Evolutionary conservation across 139 green algal species (phyloP).

Genomic region (Klebsormidium nitens): DNA sequence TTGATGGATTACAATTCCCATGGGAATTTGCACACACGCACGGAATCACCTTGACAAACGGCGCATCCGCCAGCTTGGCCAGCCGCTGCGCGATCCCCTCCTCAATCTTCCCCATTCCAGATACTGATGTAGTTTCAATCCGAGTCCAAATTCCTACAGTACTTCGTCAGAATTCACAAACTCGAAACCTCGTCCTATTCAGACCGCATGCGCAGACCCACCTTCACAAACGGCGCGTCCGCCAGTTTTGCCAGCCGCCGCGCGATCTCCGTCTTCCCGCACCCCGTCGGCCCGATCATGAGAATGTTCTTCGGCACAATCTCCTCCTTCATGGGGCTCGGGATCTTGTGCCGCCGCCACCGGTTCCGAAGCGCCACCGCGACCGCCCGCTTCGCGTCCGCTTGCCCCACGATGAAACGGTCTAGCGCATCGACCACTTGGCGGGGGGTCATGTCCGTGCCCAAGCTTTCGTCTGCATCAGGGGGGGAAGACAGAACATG

Average conservation of each 20-base stretch:
- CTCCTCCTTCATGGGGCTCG: slow-evolving; percentile 61
- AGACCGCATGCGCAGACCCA: background rate
- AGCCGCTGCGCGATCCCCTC: background rate
- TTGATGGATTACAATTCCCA: no score
- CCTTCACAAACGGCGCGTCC: slow-evolving; percentile 94
- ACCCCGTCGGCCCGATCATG: slow-evolving; percentile 88
- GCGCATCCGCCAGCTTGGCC: background rate
- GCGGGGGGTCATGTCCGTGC: slow-evolving; percentile 56
- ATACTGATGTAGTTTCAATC: no score
- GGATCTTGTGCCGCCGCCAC: slow-evolving; percentile 79
- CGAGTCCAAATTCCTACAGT: no score
- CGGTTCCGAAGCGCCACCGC: slow-evolving; percentile 88
- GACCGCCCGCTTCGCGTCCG: slow-evolving; percentile 84
- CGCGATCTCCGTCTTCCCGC: slow-evolving; percentile 95
- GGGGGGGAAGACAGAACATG: no score
- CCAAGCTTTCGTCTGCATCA: no score
- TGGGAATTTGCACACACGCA: no score
- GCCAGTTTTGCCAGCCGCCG: slow-evolving; percentile 85
- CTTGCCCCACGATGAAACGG: slow-evolving; percentile 81
- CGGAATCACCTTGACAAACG: slow-evolving; percentile 1
- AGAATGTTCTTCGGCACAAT: slow-evolving; percentile 97
- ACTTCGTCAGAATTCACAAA: no score
- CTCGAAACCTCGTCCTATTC: no score
- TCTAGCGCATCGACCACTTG: slow-evolving; percentile 75
- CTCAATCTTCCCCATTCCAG: no score